A percentile compares a stretch with the other conserved stretches of the same genome.
These are phyloP conservation scores for Aspergillus sp. DNA, from an alignment of 2,329 filamentous ascomycete genomes.

Conservation along the genomic window DNA sequence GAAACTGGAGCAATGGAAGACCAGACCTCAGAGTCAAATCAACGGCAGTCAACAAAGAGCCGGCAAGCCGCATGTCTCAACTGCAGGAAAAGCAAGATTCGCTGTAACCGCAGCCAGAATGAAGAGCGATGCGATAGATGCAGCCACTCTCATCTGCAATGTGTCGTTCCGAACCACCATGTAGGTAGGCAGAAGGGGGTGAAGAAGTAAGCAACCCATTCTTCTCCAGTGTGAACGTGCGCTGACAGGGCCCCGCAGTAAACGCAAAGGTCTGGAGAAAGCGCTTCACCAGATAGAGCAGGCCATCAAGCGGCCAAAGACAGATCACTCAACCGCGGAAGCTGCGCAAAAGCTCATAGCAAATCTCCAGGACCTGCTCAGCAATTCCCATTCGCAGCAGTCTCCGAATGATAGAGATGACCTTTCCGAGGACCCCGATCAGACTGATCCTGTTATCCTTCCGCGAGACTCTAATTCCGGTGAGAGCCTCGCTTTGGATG, in stretches of 20 bases:
- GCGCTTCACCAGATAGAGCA: slow-evolving; percentile 75
- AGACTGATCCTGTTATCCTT: slow-evolving; percentile 25
- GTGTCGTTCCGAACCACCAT: slow-evolving; percentile 73
- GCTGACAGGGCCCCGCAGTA: slow-evolving; percentile 53
- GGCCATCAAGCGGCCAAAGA: slow-evolving; percentile 62
- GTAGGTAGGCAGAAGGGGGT: slow-evolving; percentile 75
- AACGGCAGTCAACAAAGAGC: slow-evolving; percentile 23
- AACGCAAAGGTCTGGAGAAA: slow-evolving; percentile 74
- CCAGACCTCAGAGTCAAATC: background rate
- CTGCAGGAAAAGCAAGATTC: slow-evolving; percentile 70
- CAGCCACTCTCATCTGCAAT: slow-evolving; percentile 61
- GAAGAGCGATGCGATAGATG: slow-evolving; percentile 65
- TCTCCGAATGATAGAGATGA: slow-evolving; percentile 31
- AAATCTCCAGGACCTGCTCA: slow-evolving; percentile 57
- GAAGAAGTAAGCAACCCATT: slow-evolving; percentile 63
- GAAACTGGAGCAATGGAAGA: slow-evolving; percentile 18
- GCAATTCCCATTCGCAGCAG: slow-evolving; percentile 51
- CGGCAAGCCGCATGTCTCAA: slow-evolving; percentile 62
- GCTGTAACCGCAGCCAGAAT: slow-evolving; percentile 62
- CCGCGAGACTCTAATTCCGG: slow-evolving; percentile 39
- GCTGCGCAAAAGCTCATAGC: slow-evolving; percentile 48
- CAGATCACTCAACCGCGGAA: slow-evolving; percentile 48
- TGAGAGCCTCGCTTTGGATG: slow-evolving; percentile 67
- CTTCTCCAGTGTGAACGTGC: slow-evolving; percentile 27
- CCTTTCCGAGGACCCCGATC: slow-evolving; percentile 38